A percentile compares a stretch with the other conserved stretches of the same genome.
Conservation (phyloP, 2,329 filamentous ascomycete genomes). For the Phaeoacremonium minimum region DNA sequence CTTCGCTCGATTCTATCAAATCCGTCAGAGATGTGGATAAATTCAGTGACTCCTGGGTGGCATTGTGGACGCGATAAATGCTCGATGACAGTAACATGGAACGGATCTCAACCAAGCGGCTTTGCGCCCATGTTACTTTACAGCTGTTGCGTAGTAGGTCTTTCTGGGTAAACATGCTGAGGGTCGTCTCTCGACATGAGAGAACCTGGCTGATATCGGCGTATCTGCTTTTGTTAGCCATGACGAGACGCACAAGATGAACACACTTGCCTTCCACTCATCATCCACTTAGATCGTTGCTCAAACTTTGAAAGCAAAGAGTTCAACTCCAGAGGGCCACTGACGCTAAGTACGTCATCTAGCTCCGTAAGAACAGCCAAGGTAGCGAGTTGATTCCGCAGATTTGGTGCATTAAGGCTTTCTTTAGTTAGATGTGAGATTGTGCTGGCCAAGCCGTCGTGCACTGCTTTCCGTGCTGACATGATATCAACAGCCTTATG, state of each 20-base stretch:
- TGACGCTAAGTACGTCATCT: conserved; percentile 67
- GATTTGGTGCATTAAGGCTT: conserved; percentile 42
- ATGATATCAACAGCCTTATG: conserved; percentile 57
- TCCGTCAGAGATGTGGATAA: conserved; percentile 79
- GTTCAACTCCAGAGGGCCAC: conserved; percentile 55
- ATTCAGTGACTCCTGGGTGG: conserved; percentile 81
- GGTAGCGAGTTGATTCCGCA: conserved; percentile 54
- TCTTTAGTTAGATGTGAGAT: conserved; percentile 52
- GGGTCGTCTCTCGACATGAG: conserved; percentile 76
- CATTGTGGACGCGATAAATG: conserved; percentile 74
- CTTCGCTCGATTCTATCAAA: conserved; percentile 64
- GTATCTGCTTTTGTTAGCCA: conserved; percentile 44
- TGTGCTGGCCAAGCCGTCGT: conserved; percentile 57
- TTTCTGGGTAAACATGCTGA: conserved; percentile 74
- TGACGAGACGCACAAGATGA: not conserved
- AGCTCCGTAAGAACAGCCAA: conserved; percentile 76
- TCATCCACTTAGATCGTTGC: conserved; percentile 71
- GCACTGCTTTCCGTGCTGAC: conserved; percentile 52
- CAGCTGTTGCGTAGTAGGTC: conserved; percentile 56
- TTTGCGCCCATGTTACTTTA: conserved; percentile 56
- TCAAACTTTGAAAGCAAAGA: conserved; percentile 61
- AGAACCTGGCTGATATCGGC: conserved; percentile 76
- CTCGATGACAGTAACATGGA: conserved; percentile 71
- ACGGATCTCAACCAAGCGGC: conserved; percentile 69
- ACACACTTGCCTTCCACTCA: conserved; percentile 64